These are phyloP conservation scores for Leishmania mexicana DNA, from an alignment of 208 protist species.

Conservation along the genomic window DNA sequence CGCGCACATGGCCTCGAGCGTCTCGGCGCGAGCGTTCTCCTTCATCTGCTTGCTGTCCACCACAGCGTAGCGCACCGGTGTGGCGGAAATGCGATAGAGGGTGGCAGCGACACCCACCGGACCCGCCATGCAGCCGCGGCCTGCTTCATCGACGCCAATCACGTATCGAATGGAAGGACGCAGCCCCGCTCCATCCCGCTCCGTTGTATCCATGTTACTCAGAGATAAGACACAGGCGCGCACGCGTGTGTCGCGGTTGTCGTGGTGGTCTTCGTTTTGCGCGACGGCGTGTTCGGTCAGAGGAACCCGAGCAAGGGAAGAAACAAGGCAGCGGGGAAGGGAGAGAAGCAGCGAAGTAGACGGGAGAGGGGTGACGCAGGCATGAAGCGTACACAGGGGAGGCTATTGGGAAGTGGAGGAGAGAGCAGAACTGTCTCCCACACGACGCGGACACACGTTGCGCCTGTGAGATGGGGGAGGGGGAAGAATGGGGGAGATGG, in stretches of 20 bases:
- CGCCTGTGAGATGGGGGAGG: not conserved
- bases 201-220: constrained; percentile 12
- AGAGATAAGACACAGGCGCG: not conserved
- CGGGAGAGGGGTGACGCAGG: not conserved
- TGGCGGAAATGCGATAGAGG: constrained; percentile 31
- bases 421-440: not conserved
- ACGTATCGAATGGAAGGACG: constrained; percentile 31
- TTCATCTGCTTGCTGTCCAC: constrained; percentile 52
- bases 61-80: constrained; percentile 22
- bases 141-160: constrained; percentile 62
- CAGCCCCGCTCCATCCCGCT: constrained; percentile 6
- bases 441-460: not conserved
- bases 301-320: not conserved
- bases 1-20: constrained; percentile 29
- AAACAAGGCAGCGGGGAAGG: not conserved
- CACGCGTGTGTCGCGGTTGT: not conserved
- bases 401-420: not conserved
- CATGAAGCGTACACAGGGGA: not conserved
- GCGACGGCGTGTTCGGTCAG: not conserved
- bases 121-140: constrained; percentile 60
- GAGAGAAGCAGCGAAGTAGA: not conserved
- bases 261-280: not conserved
- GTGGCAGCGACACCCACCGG: constrained; percentile 51
- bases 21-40: constrained; percentile 12
- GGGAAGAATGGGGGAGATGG: not conserved